Evolutionary conservation across 2,329 filamentous ascomycete species (phyloP).

Genomic region (Trichoderma cornu-damae): DNA sequence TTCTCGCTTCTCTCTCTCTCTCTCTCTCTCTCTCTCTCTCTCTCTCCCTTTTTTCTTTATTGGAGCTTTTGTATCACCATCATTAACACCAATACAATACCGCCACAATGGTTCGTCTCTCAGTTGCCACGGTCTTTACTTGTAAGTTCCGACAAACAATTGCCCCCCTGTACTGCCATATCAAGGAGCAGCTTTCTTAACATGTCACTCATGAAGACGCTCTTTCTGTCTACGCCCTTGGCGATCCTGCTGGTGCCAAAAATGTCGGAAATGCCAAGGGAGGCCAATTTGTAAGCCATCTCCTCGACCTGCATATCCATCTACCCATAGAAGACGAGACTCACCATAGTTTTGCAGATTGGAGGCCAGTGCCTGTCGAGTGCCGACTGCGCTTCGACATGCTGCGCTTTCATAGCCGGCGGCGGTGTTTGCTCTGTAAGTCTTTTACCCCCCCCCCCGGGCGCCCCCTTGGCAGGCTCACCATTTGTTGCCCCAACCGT

Average conservation of each 20-base stretch:
- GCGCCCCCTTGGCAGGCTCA: too few relatives aligned
- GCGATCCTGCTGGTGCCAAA: slow-evolving; percentile 26
- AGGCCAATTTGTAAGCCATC: slow-evolving; percentile 23
- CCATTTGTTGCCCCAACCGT: too few relatives aligned
- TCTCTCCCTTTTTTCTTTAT: not conserved
- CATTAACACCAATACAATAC: slow-evolving; percentile 14
- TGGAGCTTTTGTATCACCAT: slow-evolving; percentile 4
- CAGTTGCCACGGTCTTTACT: slow-evolving; percentile 24
- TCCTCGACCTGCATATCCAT: not conserved
- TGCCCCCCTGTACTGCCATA: not conserved
- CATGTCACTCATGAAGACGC: slow-evolving; percentile 4
- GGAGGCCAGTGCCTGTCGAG: slow-evolving; percentile 29
- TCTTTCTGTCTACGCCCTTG: slow-evolving; percentile 21
- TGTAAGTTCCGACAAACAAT: slow-evolving; percentile 22
- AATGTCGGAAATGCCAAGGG: slow-evolving; percentile 27
- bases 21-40: too few relatives aligned
- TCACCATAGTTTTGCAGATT: slow-evolving; percentile 20
- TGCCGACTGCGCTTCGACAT: slow-evolving; percentile 27
- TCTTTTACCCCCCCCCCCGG: not conserved
- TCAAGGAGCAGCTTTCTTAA: not conserved
- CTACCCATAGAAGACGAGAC: too few relatives aligned
- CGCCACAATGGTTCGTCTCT: slow-evolving; percentile 27
- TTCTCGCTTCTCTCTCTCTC: too few relatives aligned
- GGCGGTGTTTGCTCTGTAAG: slow-evolving; percentile 29
- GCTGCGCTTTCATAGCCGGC: slow-evolving; percentile 27